These are phyloP conservation scores for Meira nashicola DNA, from an alignment of 1,284 basidiomycete species.

Conservation along the genomic window DNA sequence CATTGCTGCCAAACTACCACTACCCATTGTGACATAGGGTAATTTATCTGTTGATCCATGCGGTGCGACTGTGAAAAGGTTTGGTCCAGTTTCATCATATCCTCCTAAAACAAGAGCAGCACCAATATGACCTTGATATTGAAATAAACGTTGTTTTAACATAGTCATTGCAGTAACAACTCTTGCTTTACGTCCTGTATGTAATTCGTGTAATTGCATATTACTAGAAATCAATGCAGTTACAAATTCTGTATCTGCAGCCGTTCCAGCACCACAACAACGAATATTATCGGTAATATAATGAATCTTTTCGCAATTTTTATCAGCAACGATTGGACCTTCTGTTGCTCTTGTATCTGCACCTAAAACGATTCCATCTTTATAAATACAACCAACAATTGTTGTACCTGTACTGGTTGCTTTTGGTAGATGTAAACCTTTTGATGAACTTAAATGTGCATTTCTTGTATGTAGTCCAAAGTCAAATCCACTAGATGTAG, in stretches of 20 bases:
- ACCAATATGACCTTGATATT: slow-evolving; percentile 87
- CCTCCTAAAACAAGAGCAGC: slow-evolving; percentile 96
- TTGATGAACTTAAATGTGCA: slow-evolving; percentile 67
- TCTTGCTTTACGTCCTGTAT: slow-evolving; percentile 57
- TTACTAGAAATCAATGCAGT: slow-evolving; percentile 49
- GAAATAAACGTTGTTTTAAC: slow-evolving; percentile 82
- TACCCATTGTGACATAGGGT: slow-evolving; percentile 98
- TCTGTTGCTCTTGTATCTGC: slow-evolving; percentile 95
- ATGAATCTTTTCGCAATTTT: slow-evolving; percentile 99
- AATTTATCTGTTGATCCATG: slow-evolving; percentile 98
- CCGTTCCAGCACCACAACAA: slow-evolving; percentile 97
- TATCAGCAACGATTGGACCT: slow-evolving; percentile 93
- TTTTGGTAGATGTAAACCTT: slow-evolving; percentile 58
- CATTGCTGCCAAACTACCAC: slow-evolving; percentile 93
- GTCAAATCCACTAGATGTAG: slow-evolving; percentile 61
- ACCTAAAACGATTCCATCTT: slow-evolving; percentile 87
- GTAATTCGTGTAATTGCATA: slow-evolving; percentile 50
- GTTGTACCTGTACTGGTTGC: slow-evolving; percentile 77
- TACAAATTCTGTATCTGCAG: slow-evolving; percentile 92
- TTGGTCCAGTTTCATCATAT: slow-evolving; percentile 84
- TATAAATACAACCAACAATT: slow-evolving; percentile 83
- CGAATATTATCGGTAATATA: slow-evolving; percentile 67
- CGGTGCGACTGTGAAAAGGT: slow-evolving; percentile 92
- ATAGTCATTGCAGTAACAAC: slow-evolving; percentile 98
- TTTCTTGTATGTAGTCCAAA: slow-evolving; percentile 73